Evolutionary conservation across 306 rosid species (phyloP).

Genomic region (Acacia crassicarpa): DNA sequence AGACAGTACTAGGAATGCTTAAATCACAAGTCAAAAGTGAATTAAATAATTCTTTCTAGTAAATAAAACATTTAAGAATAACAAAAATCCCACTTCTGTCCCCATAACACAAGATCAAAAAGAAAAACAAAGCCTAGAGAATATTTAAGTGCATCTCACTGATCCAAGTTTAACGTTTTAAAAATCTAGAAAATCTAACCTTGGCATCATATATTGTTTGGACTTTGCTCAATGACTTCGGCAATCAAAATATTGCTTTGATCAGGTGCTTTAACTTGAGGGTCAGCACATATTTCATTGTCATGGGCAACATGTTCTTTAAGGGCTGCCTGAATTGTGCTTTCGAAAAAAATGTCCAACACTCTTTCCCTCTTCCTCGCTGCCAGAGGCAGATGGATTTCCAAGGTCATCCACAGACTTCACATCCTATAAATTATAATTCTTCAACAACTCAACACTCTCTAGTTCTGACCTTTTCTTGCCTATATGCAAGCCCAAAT

Average conservation of each 20-base stretch:
- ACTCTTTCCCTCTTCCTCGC: conserved; percentile 34
- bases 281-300: conserved; percentile 28
- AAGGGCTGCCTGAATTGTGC: conserved; percentile 34
- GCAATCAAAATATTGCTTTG: conserved; percentile 33
- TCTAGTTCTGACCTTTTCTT: conserved; percentile 33
- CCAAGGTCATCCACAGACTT: conserved; percentile 37
- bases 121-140: not conserved
- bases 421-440: conserved; percentile 30
- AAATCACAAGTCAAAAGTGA: not conserved
- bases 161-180: not conserved
- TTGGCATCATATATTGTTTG: conserved; percentile 37
- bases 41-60: conserved; percentile 4
- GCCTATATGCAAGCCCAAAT: conserved; percentile 24
- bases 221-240: conserved; percentile 45
- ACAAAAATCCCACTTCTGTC: not conserved
- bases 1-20: not conserved
- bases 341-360: conserved; percentile 36
- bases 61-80: conserved; percentile 2
- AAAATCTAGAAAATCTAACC: conserved; percentile 39
- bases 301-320: conserved; percentile 29
- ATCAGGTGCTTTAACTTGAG: conserved; percentile 35
- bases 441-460: conserved; percentile 25
- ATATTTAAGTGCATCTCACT: not conserved
- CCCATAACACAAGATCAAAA: not conserved
- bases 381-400: conserved; percentile 33